phyloP scores from a whole-genome alignment of 139 green algal species.

The Chlamydomonas schloesseri region DNA sequence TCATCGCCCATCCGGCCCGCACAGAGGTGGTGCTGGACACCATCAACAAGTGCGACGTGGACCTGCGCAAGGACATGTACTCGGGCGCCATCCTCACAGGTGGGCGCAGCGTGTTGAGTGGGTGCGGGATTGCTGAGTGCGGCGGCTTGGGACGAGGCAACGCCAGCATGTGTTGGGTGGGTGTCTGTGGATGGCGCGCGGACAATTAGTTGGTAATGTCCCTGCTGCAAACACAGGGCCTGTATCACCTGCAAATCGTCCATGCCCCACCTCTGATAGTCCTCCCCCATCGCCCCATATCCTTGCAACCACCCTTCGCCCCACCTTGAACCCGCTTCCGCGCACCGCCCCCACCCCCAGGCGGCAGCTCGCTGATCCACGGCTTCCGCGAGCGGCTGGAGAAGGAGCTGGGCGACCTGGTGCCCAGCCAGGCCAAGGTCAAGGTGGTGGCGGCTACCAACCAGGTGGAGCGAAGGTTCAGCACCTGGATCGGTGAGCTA shows the following conservation, averaged over 20 bases:
- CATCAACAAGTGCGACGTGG: constrained; percentile 88
- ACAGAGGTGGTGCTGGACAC: constrained; percentile 75
- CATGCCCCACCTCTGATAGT: too few species aligned
- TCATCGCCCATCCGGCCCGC: neutral
- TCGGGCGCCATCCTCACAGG: constrained; percentile 80
- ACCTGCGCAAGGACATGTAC: constrained; percentile 91
- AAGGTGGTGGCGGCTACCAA: constrained; percentile 87
- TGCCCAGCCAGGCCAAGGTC: constrained; percentile 71
- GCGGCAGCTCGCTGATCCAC: constrained; percentile 77
- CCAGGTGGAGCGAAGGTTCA: constrained; percentile 85
- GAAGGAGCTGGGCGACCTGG: constrained; percentile 72
- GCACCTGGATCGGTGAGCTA: constrained; percentile 86
- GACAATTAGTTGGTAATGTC: too few species aligned
- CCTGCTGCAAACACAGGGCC: too few species aligned
- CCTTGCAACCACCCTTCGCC: too few species aligned
- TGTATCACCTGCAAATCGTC: too few species aligned
- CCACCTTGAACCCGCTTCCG: too few species aligned
- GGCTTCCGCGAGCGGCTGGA: constrained; percentile 88
- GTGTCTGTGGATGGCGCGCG: too few species aligned
- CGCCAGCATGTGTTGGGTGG: too few species aligned
- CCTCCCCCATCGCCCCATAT: too few species aligned
- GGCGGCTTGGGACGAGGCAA: too few species aligned
- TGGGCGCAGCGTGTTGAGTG: constrained; percentile 24
- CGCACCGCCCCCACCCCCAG: constrained; percentile 52
- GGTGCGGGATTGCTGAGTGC: too few species aligned